Conservation (phyloP, 1,284 basidiomycete genomes). For the Xerocomus minutiporus region DNA sequence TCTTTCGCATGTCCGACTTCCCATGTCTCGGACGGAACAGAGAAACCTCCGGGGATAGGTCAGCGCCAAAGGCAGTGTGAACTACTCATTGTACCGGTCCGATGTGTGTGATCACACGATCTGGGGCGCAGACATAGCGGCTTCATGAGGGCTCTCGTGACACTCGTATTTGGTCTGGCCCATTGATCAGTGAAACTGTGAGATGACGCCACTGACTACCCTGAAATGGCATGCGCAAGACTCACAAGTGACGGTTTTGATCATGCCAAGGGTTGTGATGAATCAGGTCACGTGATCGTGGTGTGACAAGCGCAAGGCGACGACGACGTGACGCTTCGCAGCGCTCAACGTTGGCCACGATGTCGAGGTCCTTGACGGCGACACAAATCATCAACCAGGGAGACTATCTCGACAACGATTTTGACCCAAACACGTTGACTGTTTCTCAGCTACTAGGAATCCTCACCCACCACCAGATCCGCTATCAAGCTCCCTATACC, state of each 20-base stretch:
- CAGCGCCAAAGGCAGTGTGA: background rate
- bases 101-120: conserved; percentile 2
- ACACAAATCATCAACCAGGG: conserved; percentile 68
- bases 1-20: background rate
- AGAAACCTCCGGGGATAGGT: background rate
- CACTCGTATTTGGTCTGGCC: background rate
- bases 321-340: background rate
- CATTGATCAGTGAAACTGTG: background rate
- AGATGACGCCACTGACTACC: background rate
- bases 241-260: background rate
- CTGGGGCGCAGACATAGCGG: background rate
- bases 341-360: conserved; percentile 31
- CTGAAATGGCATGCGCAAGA: too few relatives aligned
- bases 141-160: background rate
- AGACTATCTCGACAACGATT: conserved; percentile 81
- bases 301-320: background rate
- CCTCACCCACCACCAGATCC: conserved; percentile 77
- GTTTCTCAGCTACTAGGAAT: conserved; percentile 79
- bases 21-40: conserved; percentile 19
- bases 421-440: conserved; percentile 76
- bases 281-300: conserved; percentile 20
- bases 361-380: conserved; percentile 64
- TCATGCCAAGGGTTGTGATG: background rate
- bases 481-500: conserved; percentile 73
- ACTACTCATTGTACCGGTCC: conserved; percentile 1